Base-by-base conservation (phyloP, 2,329 filamentous ascomycete genomes). In the Chaetomium strumarium region DNA sequence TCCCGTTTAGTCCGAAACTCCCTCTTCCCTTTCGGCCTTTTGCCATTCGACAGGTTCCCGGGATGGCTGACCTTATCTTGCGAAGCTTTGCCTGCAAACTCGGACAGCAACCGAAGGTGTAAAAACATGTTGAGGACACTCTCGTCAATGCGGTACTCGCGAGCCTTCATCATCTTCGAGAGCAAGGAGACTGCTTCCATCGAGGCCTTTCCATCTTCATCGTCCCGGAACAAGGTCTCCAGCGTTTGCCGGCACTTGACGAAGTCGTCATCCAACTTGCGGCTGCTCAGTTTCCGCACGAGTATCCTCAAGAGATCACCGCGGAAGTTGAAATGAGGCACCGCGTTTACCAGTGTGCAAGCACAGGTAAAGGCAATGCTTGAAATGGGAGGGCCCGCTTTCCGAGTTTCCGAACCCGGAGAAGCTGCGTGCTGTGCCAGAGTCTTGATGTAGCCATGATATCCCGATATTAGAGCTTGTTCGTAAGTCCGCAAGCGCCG, bases 251-350 rank as follows among this genome's bases (percentile, higher is more conserved):
- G 77, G 61, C 89, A 95, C 67, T 88, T 91, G 57, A 79, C 68
- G 59, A 90, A 93, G 57, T 95, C 85, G 2, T 76, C 77, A 64
- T 95, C 88, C 1, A 88, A 72, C 49, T 78, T 80, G 60, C 83
- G 81, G 52, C 77, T 80, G 63, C 88, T 90, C 34, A 99, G 76
- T 67, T 93, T 93, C 60, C 84, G 83, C 19, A 96, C 84, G 13
- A 99, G 67, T 53, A 97, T 92, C 69, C 88, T 90, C 56, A 99
- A 73, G 49, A 99, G 75, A 49, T 99, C 92, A 45, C 78, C 80
- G 38, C 93, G 85, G 70, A 95, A 96, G 75, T 99, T 99, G 81
- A 99, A 99, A 72, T 99, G 95, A 3, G 93, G 89, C 1, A 96
- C 90, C 1, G 86, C 78, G 17, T 81, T 81, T 38, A 97, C 71